phyloP scores from a whole-genome alignment of 129 eudicot species.

The Lonicera japonica region DNA sequence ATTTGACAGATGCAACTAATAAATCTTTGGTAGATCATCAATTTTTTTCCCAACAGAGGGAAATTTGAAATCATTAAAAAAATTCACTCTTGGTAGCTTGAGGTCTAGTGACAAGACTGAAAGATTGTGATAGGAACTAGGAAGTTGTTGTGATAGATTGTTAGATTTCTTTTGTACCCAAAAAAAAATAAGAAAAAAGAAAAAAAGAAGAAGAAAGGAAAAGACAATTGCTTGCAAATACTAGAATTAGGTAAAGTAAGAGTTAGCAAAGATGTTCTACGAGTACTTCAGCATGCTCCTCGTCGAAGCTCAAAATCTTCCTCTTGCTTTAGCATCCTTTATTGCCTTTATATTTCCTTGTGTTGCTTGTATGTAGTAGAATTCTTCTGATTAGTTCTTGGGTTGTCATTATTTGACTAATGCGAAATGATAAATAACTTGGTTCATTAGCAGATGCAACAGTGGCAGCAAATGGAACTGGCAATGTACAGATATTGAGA shows the following conservation, averaged over 20 bases:
- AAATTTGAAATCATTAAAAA: no score
- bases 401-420: neutral
- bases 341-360: constrained; percentile 5
- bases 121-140: no score
- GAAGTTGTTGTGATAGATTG: no score
- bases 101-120: no score
- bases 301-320: neutral
- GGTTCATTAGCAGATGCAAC: constrained; percentile 28
- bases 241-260: neutral
- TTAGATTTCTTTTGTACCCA: neutral
- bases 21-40: no score
- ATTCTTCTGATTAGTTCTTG: neutral
- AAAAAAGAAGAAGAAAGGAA: neutral
- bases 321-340: neutral
- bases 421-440: neutral
- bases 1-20: no score
- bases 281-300: neutral
- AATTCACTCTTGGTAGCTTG: no score
- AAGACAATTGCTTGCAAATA: neutral
- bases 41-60: no score
- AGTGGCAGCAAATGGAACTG: constrained; percentile 49
- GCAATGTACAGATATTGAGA: constrained; percentile 67
- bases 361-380: neutral
- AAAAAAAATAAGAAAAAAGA: neutral
- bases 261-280: neutral